Evolutionary conservation across 495 filamentous ascomycete species (phyloP).

Genomic region (Cercophora sp.): DNA sequence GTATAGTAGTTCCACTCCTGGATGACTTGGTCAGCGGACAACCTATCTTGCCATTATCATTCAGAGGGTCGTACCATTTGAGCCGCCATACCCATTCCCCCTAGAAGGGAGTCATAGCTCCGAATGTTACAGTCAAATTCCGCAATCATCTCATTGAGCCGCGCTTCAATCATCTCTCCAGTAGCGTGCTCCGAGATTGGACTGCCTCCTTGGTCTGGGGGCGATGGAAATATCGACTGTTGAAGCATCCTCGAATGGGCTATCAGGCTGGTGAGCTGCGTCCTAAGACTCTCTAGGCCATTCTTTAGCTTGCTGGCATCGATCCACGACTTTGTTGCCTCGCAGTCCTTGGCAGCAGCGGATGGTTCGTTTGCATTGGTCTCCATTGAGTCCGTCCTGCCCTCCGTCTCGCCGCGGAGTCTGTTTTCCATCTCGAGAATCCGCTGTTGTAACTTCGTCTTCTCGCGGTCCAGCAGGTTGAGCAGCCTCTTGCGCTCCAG

Average conservation of each 20-base stretch:
- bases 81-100: slow-evolving; percentile 7
- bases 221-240: neutral
- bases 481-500: slow-evolving; percentile 9
- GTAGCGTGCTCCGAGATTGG: neutral
- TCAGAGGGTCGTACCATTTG: slow-evolving; percentile 8
- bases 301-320: slow-evolving; percentile 14
- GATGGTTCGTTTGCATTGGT: neutral
- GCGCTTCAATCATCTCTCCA: neutral
- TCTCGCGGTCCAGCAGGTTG: slow-evolving; percentile 5
- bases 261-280: slow-evolving; percentile 1
- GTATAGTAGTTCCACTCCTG: slow-evolving; percentile 16
- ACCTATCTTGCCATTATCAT: neutral
- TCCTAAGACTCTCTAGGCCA: slow-evolving; percentile 7
- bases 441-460: slow-evolving; percentile 1
- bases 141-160: slow-evolving; percentile 11
- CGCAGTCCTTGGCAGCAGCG: slow-evolving; percentile 7
- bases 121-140: slow-evolving; percentile 10
- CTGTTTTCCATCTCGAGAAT: slow-evolving; percentile 12
- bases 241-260: neutral
- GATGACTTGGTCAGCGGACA: neutral
- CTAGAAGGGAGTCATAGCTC: slow-evolving; percentile 3
- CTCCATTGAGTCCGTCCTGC: neutral
- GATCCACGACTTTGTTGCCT: slow-evolving; percentile 12
- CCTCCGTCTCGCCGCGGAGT: neutral
- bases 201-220: neutral